Base-by-base conservation (phyloP, 495 filamentous ascomycete genomes). In the Pseudomonodictys pantanalensis region DNA sequence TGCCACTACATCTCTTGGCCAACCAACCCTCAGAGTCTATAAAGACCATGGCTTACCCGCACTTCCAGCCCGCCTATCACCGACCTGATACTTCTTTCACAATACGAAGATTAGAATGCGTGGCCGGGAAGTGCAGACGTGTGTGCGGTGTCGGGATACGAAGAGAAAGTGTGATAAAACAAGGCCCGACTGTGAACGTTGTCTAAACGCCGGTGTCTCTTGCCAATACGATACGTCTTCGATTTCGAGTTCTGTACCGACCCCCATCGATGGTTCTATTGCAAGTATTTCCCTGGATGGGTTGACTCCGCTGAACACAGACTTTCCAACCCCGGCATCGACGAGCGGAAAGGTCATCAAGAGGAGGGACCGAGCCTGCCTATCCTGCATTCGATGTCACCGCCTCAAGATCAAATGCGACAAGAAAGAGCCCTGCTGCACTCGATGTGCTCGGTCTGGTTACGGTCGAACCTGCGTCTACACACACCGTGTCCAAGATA, bases 371-470 rank as follows among this genome's bases (percentile, higher is more conserved):
- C 24, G 53, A 38, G 42, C 41, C 39, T 38, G 42, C 24, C 29
- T 57, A 15, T 57, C 53, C 18, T 57, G 53, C 33, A 57, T 26
- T 23, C 41, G 53, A 35, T 57, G 53, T 20, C 53, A 57, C 39
- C 53, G 53, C 17, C 53, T 57, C 9, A 57, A 57, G 22, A 43
- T 57, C 24, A 57, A 57, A 38, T 57, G 53, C 25, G 53, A 57
- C 29, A 47, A 48, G 25, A 57, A 38, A 18, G 11, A n/a, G 8
- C 53, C 53, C 8, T 44, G 39, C 42, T 47, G 41, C 18, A 26
- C 10, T 24, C 45, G 53, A 6, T 57, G 53, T 23, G 7, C 41
- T 8, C 23, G 18, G 3, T 47, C 53, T n/a, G 53, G 43, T 8
- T 46, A 4, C 26, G 24, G 10, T 9, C 24, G 10, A 15, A 47